These are phyloP conservation scores for Euphorbia peplus DNA, from an alignment of 345 rosid species.

Conservation along the genomic window DNA sequence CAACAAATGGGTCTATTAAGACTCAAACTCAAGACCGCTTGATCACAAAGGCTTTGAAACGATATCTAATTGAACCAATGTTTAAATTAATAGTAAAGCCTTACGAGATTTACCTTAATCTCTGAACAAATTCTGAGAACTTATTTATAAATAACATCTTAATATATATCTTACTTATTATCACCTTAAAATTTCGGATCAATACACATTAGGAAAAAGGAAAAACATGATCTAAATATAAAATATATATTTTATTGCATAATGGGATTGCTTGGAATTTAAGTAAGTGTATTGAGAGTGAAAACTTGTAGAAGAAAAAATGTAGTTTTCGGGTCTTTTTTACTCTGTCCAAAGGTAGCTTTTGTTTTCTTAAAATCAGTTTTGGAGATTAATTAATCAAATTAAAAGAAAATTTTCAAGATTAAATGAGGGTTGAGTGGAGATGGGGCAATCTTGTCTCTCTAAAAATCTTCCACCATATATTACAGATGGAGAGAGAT, in stretches of 20 bases:
- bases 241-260: not conserved
- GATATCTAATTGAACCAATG: no score
- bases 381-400: not conserved
- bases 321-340: constrained; percentile 32
- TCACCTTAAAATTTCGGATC: no score
- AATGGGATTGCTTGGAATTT: constrained; percentile 54
- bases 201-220: not conserved
- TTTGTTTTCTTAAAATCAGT: constrained; percentile 23
- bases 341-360: constrained; percentile 24
- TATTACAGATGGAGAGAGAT: constrained; percentile 17
- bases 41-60: no score
- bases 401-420: constrained; percentile 11
- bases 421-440: constrained; percentile 52
- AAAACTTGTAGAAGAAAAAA: constrained; percentile 45
- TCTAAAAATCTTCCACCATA: constrained; percentile 28
- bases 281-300: constrained; percentile 38
- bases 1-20: no score
- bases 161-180: no score
- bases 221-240: not conserved
- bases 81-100: no score
- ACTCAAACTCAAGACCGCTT: no score
- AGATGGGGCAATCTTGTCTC: constrained; percentile 55
- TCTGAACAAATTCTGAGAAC: no score
- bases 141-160: no score
- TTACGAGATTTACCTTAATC: no score